Conservation (phyloP, 176 grass and related monocot species). For the Elaeis guineensis region DNA sequence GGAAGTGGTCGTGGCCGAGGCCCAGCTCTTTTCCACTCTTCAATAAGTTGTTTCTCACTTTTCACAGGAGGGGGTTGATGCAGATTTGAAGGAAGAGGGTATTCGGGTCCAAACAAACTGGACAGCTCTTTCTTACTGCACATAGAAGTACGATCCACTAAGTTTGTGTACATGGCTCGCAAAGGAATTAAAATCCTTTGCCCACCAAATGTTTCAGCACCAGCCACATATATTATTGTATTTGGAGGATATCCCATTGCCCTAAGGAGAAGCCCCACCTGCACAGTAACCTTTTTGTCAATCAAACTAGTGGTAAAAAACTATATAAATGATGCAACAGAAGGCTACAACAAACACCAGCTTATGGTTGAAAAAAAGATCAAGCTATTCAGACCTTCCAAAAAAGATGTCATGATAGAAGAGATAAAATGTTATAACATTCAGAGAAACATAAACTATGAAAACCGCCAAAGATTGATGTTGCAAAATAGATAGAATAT, state of each 20-base stretch:
- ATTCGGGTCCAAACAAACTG: constrained; percentile 72
- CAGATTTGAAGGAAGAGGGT: constrained; percentile 47
- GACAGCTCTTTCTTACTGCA: constrained; percentile 58
- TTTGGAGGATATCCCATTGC: constrained; percentile 83
- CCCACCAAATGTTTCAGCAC: constrained; percentile 93
- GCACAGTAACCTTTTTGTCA: background rate
- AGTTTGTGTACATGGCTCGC: constrained; percentile 73
- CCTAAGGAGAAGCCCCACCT: constrained; percentile 91
- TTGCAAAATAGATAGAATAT: no score
- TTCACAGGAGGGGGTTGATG: constrained; percentile 50
- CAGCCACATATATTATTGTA: constrained; percentile 89
- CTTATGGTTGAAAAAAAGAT: no score
- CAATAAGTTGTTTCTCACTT: constrained; percentile 64
- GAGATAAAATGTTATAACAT: no score
- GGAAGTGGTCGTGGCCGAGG: constrained; percentile 77
- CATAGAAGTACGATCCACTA: constrained; percentile 80
- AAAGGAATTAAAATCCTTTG: constrained; percentile 85
- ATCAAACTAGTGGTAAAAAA: no score
- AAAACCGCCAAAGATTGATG: no score
- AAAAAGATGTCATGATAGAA: no score
- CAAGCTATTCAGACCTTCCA: no score
- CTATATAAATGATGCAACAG: no score
- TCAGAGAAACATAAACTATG: no score
- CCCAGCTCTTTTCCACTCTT: constrained; percentile 80
- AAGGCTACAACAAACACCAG: no score